Evolutionary conservation across 306 rosid species (phyloP).

Genomic region (Pterocarpus macrocarpus): DNA sequence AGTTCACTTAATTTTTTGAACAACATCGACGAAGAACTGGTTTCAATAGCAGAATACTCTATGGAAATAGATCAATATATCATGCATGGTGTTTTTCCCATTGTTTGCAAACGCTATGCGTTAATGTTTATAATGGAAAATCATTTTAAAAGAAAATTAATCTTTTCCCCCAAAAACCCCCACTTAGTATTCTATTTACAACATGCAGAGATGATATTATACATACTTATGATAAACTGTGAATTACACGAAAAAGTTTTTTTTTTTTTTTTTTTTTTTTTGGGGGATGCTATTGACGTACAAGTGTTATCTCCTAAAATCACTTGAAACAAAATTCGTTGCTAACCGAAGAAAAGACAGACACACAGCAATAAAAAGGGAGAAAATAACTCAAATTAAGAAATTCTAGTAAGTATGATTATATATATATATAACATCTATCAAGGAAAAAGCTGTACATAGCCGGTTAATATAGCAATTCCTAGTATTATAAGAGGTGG

Average conservation of each 20-base stretch:
- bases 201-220: not conserved
- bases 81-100: not conserved
- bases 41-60: not conserved
- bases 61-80: too few species aligned
- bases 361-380: not conserved
- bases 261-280: too few species aligned
- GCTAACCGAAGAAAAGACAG: constrained; percentile 5
- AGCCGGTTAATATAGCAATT: constrained; percentile 86
- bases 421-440: constrained; percentile 42
- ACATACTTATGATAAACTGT: not conserved
- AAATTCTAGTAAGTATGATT: constrained; percentile 23
- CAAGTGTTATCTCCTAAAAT: not conserved
- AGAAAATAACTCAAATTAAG: constrained; percentile 23
- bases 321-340: constrained; percentile 12
- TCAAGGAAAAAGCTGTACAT: constrained; percentile 96
- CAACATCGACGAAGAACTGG: not conserved
- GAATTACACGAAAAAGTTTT: not conserved
- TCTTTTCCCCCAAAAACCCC: not conserved
- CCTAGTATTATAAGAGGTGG: constrained; percentile 92
- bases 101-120: not conserved
- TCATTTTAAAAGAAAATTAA: not conserved
- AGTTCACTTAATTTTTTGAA: too few species aligned
- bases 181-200: not conserved
- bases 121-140: not conserved
- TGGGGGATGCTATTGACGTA: not conserved